Percentiles rank a stretch among this genome's conserved stretches.
phyloP scores from a whole-genome alignment of 768 basidiomycete species.

The Rhizopogon salebrosus region DNA sequence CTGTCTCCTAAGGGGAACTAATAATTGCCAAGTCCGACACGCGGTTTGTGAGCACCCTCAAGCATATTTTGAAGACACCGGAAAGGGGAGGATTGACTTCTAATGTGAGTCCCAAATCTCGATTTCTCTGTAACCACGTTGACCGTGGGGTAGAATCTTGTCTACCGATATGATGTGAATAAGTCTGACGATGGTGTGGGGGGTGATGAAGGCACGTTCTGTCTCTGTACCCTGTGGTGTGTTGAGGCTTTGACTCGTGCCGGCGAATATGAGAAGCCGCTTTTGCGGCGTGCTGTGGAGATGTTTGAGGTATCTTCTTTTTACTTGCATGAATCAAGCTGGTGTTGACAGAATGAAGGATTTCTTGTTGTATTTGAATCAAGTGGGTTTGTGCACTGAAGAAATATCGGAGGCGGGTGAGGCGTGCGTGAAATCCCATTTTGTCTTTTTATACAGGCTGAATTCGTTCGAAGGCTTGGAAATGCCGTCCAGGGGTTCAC shows the following conservation, averaged over 20 bases:
- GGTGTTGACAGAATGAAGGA: constrained; percentile 36
- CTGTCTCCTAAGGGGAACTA: not conserved
- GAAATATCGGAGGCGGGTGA: constrained; percentile 85
- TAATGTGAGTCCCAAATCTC: constrained; percentile 45
- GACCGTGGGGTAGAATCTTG: constrained; percentile 53
- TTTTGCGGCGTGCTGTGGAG: constrained; percentile 63
- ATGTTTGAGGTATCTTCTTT: constrained; percentile 79
- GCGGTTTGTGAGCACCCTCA: constrained; percentile 81
- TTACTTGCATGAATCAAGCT: not conserved
- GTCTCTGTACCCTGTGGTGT: constrained; percentile 83
- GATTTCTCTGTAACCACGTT: not conserved
- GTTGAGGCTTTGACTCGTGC: constrained; percentile 88
- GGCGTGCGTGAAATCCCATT: constrained; percentile 43
- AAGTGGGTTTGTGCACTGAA: constrained; percentile 82
- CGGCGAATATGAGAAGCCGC: constrained; percentile 65
- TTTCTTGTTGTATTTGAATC: constrained; percentile 79
- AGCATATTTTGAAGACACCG: constrained; percentile 76
- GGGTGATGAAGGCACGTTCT: constrained; percentile 94
- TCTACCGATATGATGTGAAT: constrained; percentile 84
- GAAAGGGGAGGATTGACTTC: constrained; percentile 90
- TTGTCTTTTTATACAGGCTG: not conserved
- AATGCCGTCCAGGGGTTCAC: constrained; percentile 91
- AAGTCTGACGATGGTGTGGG: constrained; percentile 92
- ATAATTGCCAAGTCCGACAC: constrained; percentile 62
- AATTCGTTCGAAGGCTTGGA: constrained; percentile 48